Evolutionary conservation across 164 flowering plant genomes (phyloP).

Genomic region (Pachysandra terminalis): DNA sequence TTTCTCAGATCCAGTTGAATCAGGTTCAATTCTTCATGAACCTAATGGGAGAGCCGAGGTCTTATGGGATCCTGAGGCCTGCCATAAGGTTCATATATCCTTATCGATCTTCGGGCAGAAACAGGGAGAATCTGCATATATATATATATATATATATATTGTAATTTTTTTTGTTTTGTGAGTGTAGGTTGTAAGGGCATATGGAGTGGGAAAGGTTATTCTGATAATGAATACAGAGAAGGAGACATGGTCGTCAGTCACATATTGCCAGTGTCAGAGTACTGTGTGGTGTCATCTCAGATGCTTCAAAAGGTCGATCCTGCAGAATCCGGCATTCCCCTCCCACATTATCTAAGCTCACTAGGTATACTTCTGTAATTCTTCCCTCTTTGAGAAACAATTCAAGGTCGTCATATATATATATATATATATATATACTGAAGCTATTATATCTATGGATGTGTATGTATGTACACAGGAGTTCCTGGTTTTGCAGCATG

Average conservation of each 20-base stretch:
- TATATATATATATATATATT: too few species aligned
- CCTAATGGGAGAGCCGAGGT: too few species aligned
- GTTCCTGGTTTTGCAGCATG: too few species aligned
- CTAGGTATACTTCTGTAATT: constrained; percentile 25
- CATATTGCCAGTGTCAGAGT: constrained; percentile 31
- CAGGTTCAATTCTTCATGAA: constrained; percentile 24
- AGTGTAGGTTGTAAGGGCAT: constrained; percentile 19
- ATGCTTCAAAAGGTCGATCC: constrained; percentile 29
- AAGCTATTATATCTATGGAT: too few species aligned
- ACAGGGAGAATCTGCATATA: not conserved
- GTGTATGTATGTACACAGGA: too few species aligned
- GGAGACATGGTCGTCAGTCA: constrained; percentile 33
- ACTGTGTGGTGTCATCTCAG: constrained; percentile 20
- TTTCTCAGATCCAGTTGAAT: constrained; percentile 25
- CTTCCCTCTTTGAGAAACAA: not conserved
- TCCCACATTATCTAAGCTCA: too few species aligned
- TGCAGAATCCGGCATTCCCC: constrained; percentile 18
- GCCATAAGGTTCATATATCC: too few species aligned
- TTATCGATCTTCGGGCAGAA: too few species aligned
- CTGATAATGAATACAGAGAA: constrained; percentile 10
- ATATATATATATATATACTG: too few species aligned
- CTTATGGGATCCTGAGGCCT: too few species aligned
- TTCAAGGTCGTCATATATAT: too few species aligned
- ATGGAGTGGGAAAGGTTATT: constrained; percentile 33
- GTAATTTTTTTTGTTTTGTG: too few species aligned